phyloP scores from a whole-genome alignment of 306 rosid genomes.

The Luffa aegyptiaca region DNA sequence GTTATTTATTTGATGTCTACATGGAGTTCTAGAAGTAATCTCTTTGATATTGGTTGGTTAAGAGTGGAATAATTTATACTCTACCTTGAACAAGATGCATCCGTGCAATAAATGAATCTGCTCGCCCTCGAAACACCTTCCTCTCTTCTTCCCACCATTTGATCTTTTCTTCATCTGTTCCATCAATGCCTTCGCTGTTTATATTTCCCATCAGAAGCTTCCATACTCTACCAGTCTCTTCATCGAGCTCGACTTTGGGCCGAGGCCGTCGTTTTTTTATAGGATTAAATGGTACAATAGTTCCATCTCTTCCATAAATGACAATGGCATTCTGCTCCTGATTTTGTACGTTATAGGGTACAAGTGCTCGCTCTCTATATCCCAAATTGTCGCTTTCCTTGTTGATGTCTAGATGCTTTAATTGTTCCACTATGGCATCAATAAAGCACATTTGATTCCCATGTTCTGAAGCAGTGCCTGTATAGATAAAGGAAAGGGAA shows the following conservation, averaged over 20 bases:
- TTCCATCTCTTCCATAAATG: conserved; percentile 37
- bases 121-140: conserved; percentile 76
- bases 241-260: conserved; percentile 88
- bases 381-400: conserved; percentile 31
- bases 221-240: conserved; percentile 92
- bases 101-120: conserved; percentile 86
- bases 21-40: neutral
- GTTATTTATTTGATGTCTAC: neutral
- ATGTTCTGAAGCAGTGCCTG: conserved; percentile 28
- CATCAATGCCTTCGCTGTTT: conserved; percentile 83
- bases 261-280: conserved; percentile 60
- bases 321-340: conserved; percentile 34
- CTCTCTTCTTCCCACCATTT: conserved; percentile 99
- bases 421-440: conserved; percentile 39
- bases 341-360: conserved; percentile 34
- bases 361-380: conserved; percentile 32
- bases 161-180: conserved; percentile 70
- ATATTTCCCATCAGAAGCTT: conserved; percentile 78
- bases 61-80: neutral
- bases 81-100: conserved; percentile 99
- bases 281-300: conserved; percentile 52
- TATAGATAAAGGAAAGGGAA: conserved; percentile 13
- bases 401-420: conserved; percentile 46
- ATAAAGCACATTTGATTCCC: conserved; percentile 16
- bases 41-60: neutral